Conservation (phyloP, 2,329 filamentous ascomycete genomes). For the Teratosphaeria nubilosa region DNA sequence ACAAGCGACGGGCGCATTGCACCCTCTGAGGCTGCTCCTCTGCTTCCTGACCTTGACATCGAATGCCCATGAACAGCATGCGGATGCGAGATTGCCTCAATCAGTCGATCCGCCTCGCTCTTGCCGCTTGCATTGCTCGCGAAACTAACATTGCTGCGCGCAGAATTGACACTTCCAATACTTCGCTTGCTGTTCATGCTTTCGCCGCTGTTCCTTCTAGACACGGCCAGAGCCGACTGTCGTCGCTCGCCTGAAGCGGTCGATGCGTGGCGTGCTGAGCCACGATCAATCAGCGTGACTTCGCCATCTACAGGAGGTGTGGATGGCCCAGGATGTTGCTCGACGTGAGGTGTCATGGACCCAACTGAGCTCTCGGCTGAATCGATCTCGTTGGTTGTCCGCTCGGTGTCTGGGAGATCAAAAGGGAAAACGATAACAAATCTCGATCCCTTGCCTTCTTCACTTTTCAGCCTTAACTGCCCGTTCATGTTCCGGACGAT, state of each 20-base stretch:
- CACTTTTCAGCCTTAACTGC: conserved; percentile 73
- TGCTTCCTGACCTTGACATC: conserved; percentile 12
- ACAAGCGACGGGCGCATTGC: conserved; percentile 14
- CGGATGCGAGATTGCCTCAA: conserved; percentile 60
- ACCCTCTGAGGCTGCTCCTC: not conserved
- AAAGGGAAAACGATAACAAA: conserved; percentile 77
- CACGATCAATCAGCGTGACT: conserved; percentile 51
- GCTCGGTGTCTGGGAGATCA: conserved; percentile 43
- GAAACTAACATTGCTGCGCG: conserved; percentile 22
- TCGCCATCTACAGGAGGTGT: conserved; percentile 35
- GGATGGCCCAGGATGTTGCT: conserved; percentile 2
- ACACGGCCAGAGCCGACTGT: conserved; percentile 4
- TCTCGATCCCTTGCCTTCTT: conserved; percentile 69
- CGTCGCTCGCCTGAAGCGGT: not conserved
- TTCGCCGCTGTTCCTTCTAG: conserved; percentile 26
- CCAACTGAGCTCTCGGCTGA: conserved; percentile 10
- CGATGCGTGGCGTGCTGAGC: conserved; percentile 18
- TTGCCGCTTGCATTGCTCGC: conserved; percentile 32
- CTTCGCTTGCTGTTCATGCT: conserved; percentile 45
- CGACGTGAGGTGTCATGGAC: conserved; percentile 15
- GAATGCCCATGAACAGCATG: conserved; percentile 24
- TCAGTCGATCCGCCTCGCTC: conserved; percentile 60
- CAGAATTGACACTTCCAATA: conserved; percentile 34
- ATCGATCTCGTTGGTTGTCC: conserved; percentile 8
- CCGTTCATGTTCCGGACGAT: conserved; percentile 86